Base-by-base conservation (phyloP, 164 flowering plant genomes). In the Santalum album region DNA sequence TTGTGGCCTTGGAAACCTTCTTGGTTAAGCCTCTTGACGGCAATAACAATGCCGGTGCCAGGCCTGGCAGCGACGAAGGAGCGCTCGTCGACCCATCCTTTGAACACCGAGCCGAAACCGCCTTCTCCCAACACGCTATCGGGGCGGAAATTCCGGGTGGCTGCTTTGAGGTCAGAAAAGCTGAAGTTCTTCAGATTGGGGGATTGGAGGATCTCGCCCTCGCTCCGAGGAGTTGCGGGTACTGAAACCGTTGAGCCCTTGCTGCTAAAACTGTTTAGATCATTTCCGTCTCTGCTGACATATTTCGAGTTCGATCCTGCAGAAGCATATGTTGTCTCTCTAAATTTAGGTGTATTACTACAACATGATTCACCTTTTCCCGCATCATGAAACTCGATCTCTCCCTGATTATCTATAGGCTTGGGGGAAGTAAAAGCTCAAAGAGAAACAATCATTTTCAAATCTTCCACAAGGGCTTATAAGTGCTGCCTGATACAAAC, bases 81-180 rank as follows among this genome's bases (percentile, higher is more conserved):
- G 25, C 66, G 23, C 68, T 78, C 82, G 51, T 83, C 86, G 48
- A 83, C 71, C 90, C 86, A 83, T 3, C 90, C 90, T 51, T 80
- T 83, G 53, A 75, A 80, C 16, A 80, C 86, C 0, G 78, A 70
- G 16, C 86, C 86, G 54, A 80, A 83, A 23, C 86, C 84, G 42
- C 86, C 90, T 71, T 81, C 86, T 24, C 86, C 86, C 6, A 83
- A 53, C 45, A 83, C 74, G 66, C 82, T 78, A 55, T 83, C 90
- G 18, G 82, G 86, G 19, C 84, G 76, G 57, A 83, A 83, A 55
- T 81, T 83, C 67, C 82, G 65, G 3, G 90, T 80, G 48, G 90
- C 76, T 53, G 26, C 54, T 65, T 66, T 78, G 38, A 83, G 81
- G 9, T 80, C 86, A 1, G 69, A 19, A 48, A 75, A 77, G 60